A percentile compares a stretch with the other conserved stretches of the same genome.
Evolutionary conservation across 2,329 filamentous ascomycete genomes (phyloP).

Genomic region (Hypoxylon sp.): DNA sequence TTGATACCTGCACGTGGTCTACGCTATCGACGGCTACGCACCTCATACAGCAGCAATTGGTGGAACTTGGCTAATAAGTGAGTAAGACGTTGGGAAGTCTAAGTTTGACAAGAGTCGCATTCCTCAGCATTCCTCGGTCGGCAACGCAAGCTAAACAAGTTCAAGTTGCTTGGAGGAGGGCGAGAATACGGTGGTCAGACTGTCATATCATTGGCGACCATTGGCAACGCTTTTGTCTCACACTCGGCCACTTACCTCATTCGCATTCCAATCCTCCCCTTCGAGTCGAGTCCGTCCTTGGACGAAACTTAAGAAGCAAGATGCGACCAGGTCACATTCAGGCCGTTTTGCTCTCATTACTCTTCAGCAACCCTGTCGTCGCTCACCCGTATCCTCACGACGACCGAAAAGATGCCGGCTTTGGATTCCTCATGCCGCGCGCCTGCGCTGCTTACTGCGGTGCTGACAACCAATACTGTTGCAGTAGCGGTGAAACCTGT

Average conservation of each 20-base stretch:
- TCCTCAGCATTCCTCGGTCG: constrained; percentile 20
- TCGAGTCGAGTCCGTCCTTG: constrained; percentile 16
- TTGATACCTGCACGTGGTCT: constrained; percentile 3
- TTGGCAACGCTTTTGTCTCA: constrained; percentile 26
- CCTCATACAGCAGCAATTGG: constrained; percentile 14
- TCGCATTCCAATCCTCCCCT: constrained; percentile 32
- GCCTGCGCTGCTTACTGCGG: constrained; percentile 63
- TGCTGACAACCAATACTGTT: constrained; percentile 63
- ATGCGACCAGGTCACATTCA: constrained; percentile 47
- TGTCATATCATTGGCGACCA: constrained; percentile 9
- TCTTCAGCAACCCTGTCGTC: constrained; percentile 49
- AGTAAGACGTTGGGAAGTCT: constrained; percentile 29
- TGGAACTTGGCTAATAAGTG: constrained; percentile 7
- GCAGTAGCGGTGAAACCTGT: constrained; percentile 57
- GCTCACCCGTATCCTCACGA: constrained; percentile 62
- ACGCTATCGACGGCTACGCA: constrained; percentile 17
- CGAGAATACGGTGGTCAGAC: constrained; percentile 11
- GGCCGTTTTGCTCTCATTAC: constrained; percentile 48
- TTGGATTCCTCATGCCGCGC: constrained; percentile 59
- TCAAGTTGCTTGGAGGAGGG: constrained; percentile 24
- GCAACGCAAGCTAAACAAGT: constrained; percentile 14
- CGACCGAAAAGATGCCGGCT: constrained; percentile 56
- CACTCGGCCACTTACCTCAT: constrained; percentile 21
- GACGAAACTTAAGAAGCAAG: constrained; percentile 34
- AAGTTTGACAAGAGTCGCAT: constrained; percentile 5